A percentile compares a stretch with the other conserved stretches of the same genome.
Evolutionary conservation across 1,284 basidiomycete genomes (phyloP).

Genomic region (Schizophyllum commune): DNA sequence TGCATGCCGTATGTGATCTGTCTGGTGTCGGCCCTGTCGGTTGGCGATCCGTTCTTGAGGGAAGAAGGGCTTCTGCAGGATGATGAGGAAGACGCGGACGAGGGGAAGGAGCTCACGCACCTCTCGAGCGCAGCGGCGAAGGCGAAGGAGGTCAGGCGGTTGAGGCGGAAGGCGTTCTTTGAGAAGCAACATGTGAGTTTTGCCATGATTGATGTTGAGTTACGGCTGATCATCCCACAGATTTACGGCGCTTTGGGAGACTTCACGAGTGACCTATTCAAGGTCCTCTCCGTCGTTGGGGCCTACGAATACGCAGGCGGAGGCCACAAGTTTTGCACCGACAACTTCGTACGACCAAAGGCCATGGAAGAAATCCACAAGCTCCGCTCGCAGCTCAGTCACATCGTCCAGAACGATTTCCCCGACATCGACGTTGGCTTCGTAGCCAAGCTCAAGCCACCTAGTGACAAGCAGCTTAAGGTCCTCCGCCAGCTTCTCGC

Average conservation of each 20-base stretch:
- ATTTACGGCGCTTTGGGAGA: constrained; percentile 77
- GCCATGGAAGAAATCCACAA: constrained; percentile 99
- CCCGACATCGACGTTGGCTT: constrained; percentile 54
- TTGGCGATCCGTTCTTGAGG: constrained; percentile 93
- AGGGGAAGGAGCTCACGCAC: constrained; percentile 31
- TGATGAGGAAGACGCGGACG: constrained; percentile 37
- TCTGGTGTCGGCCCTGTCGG: constrained; percentile 87
- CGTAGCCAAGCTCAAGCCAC: constrained; percentile 58
- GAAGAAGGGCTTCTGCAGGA: constrained; percentile 58
- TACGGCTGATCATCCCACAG: constrained; percentile 28
- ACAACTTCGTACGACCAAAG: constrained; percentile 92
- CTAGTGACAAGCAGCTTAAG: constrained; percentile 79
- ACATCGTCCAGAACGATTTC: constrained; percentile 71
- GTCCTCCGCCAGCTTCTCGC: constrained; percentile 84
- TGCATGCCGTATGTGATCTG: constrained; percentile 91
- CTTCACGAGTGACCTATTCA: constrained; percentile 85
- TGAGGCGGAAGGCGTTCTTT: constrained; percentile 71
- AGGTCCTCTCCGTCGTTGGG: constrained; percentile 85
- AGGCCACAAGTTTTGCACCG: constrained; percentile 72
- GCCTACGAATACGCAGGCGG: constrained; percentile 92
- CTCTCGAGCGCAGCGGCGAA: constrained; percentile 53
- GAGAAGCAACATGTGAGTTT: constrained; percentile 65
- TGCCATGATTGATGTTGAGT: neutral
- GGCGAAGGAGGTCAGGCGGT: constrained; percentile 61
- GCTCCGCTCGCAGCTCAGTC: constrained; percentile 84